These are phyloP conservation scores for Aegilops bicornis DNA, from an alignment of 176 grass and related monocot genomes.

Conservation along the genomic window DNA sequence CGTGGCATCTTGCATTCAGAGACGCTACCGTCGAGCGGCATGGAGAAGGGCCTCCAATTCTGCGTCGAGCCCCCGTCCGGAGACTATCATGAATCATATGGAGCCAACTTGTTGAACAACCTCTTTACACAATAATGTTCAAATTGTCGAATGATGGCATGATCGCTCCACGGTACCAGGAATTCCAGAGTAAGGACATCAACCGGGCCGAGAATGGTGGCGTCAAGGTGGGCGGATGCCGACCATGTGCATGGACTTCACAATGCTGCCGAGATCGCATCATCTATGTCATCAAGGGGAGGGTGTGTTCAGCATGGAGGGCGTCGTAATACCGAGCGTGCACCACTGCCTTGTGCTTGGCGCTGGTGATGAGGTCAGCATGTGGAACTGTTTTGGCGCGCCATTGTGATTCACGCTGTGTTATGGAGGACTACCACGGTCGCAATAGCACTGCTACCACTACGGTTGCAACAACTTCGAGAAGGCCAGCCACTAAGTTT, in stretches of 20 bases:
- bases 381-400: conserved; percentile 49
- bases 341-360: conserved; percentile 70
- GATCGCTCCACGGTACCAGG: conserved; percentile 76
- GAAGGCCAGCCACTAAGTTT: conserved; percentile 37
- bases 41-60: conserved; percentile 73
- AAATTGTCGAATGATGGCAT: neutral
- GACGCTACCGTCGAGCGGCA: conserved; percentile 52
- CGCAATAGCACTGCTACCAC: conserved; percentile 8
- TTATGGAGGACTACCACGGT: conserved; percentile 36
- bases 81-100: conserved; percentile 37
- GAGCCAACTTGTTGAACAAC: neutral
- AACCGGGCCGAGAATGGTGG: conserved; percentile 49
- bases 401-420: conserved; percentile 62
- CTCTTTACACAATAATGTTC: no score
- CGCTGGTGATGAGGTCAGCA: conserved; percentile 43
- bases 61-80: conserved; percentile 77
- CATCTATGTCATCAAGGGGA: conserved; percentile 72
- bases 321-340: neutral
- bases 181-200: conserved; percentile 70
- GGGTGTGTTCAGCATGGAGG: conserved; percentile 52
- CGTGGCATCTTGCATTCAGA: conserved; percentile 72
- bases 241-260: conserved; percentile 55
- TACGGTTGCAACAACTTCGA: conserved; percentile 64
- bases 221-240: conserved; percentile 21
- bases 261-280: conserved; percentile 41